Conservation (phyloP, 306 rosid genomes). For the Ceratonia siliqua region DNA sequence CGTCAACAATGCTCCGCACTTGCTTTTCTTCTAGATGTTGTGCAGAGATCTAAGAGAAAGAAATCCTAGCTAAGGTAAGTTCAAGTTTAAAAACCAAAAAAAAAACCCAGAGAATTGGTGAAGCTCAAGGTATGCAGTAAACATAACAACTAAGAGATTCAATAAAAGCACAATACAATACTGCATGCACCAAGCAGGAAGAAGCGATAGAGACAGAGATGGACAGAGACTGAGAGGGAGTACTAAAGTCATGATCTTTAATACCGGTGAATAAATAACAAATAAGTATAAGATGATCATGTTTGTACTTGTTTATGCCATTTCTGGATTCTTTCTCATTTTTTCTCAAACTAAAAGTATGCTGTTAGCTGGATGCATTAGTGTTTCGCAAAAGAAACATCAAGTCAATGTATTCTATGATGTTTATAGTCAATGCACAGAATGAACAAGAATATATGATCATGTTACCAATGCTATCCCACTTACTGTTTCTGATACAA, state of each 20-base stretch:
- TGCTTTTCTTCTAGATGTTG: slow-evolving; percentile 80
- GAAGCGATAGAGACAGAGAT: background rate
- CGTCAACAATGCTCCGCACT: slow-evolving; percentile 85
- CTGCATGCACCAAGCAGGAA: background rate
- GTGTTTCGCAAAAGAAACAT: background rate
- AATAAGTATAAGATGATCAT: background rate
- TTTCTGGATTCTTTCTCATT: background rate
- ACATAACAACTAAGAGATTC: background rate
- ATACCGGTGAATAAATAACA: background rate
- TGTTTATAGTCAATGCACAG: background rate
- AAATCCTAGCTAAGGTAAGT: slow-evolving; percentile 27
- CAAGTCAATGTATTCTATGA: background rate
- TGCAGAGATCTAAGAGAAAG: slow-evolving; percentile 67
- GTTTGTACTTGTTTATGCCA: background rate
- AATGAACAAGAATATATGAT: background rate
- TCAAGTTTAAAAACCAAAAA: slow-evolving; percentile 25
- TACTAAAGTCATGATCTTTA: background rate
- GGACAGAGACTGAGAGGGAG: background rate
- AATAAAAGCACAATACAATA: slow-evolving; percentile 1
- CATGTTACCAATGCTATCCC: background rate
- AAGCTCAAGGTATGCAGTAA: background rate
- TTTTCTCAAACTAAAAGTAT: background rate
- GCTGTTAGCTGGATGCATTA: background rate
- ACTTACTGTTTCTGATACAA: slow-evolving; percentile 3
- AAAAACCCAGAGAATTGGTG: background rate